phyloP scores from a whole-genome alignment of 2,329 filamentous ascomycete species.

The Clonostachys solani region DNA sequence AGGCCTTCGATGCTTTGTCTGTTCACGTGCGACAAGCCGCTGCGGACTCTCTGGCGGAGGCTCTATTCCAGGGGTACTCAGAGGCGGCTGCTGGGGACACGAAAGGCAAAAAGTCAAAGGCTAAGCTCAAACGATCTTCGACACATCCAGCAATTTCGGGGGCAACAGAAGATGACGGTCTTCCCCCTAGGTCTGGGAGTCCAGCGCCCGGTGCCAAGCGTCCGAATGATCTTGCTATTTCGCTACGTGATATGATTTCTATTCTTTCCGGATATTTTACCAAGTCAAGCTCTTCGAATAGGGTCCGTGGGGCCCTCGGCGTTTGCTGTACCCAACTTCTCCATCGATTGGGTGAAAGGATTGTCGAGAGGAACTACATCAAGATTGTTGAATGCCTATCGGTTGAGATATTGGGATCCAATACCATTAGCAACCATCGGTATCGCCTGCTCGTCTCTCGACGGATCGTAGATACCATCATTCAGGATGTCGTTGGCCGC shows the following conservation, averaged over 20 bases:
- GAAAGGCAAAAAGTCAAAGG: constrained; percentile 69
- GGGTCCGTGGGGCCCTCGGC: constrained; percentile 75
- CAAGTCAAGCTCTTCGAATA: constrained; percentile 73
- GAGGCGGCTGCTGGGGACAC: constrained; percentile 35
- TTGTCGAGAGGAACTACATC: constrained; percentile 79
- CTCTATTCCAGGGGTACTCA: constrained; percentile 73
- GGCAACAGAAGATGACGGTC: constrained; percentile 65
- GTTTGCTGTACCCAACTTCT: constrained; percentile 84
- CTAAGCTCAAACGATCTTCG: constrained; percentile 52
- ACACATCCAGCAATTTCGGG: constrained; percentile 57
- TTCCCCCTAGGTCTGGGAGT: constrained; percentile 69
- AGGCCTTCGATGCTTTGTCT: constrained; percentile 76
- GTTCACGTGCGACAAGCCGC: constrained; percentile 77
- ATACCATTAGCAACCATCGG: constrained; percentile 74
- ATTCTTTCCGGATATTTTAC: constrained; percentile 79
- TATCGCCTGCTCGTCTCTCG: constrained; percentile 83
- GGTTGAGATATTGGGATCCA: constrained; percentile 72
- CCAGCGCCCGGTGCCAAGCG: constrained; percentile 67
- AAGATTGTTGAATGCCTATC: constrained; percentile 79
- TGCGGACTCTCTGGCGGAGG: constrained; percentile 77
- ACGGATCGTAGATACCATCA: constrained; percentile 76
- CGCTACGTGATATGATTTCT: constrained; percentile 72
- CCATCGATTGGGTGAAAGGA: constrained; percentile 71
- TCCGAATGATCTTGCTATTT: constrained; percentile 67
- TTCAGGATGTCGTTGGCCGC: constrained; percentile 79